phyloP scores from a whole-genome alignment of 768 basidiomycete species.

The Suillus luteus region DNA sequence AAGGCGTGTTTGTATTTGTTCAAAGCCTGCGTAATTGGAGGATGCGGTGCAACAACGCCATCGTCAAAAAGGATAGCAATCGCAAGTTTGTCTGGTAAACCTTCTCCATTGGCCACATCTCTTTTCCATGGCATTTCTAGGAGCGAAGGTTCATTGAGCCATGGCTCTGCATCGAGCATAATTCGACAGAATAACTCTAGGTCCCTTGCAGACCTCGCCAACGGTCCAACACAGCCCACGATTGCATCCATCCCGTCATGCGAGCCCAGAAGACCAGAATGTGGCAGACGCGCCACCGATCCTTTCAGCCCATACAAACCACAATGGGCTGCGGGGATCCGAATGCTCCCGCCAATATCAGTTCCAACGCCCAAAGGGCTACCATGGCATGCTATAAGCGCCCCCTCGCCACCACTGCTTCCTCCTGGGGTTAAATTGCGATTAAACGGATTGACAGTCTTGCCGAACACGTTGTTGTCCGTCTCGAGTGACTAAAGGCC shows the following conservation, averaged over 20 bases:
- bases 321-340: constrained; percentile 42
- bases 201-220: constrained; percentile 51
- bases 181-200: constrained; percentile 49
- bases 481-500: constrained; percentile 49
- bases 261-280: constrained; percentile 50
- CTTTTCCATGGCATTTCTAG: constrained; percentile 52
- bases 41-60: constrained; percentile 50
- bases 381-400: constrained; percentile 46
- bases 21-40: constrained; percentile 47
- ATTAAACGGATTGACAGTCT: constrained; percentile 69
- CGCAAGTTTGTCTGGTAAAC: constrained; percentile 42
- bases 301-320: constrained; percentile 48
- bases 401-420: constrained; percentile 51
- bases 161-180: constrained; percentile 49
- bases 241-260: constrained; percentile 57
- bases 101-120: constrained; percentile 39
- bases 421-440: constrained; percentile 44
- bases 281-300: constrained; percentile 52
- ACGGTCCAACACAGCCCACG: constrained; percentile 49
- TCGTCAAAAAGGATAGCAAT: constrained; percentile 55
- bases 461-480: constrained; percentile 56
- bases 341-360: constrained; percentile 51
- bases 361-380: constrained; percentile 45
- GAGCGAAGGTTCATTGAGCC: constrained; percentile 48
- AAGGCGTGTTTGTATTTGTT: constrained; percentile 41